phyloP scores from a whole-genome alignment of 108 stramenopile species.

The Hondaea fermentalgiana region DNA sequence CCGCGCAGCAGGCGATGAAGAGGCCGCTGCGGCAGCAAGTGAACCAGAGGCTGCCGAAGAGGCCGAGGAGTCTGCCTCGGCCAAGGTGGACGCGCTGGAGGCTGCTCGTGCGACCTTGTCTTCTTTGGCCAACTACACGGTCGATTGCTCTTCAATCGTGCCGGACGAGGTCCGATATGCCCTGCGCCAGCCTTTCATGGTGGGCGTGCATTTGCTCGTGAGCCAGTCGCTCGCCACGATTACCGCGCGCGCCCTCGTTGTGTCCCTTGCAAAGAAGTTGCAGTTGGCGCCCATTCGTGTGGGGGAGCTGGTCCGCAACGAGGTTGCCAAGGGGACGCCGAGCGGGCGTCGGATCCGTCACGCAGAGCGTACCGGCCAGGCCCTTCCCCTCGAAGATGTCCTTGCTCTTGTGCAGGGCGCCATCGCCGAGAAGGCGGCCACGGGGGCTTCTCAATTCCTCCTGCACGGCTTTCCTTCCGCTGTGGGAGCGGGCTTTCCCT shows the following conservation, averaged over 20 bases:
- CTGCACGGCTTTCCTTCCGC: constrained; percentile 20
- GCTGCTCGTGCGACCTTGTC: neutral
- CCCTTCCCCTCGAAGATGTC: neutral
- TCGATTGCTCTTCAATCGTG: neutral
- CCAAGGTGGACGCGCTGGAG: neutral
- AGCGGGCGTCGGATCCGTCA: neutral
- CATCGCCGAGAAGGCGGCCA: neutral
- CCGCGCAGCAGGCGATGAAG: neutral
- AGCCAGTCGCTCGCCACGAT: neutral
- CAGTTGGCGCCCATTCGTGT: neutral
- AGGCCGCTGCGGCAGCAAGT: neutral
- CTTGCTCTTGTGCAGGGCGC: neutral
- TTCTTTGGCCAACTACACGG: neutral
- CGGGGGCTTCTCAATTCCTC: neutral
- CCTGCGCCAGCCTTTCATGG: neutral
- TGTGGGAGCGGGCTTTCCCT: neutral
- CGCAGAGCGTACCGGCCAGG: neutral
- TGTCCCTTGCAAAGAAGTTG: neutral
- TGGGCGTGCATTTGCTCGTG: neutral
- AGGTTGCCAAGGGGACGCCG: neutral
- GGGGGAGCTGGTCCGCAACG: neutral
- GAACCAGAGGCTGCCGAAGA: neutral
- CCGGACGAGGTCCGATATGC: neutral
- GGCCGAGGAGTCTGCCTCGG: neutral
- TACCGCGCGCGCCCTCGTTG: neutral